phyloP scores from a whole-genome alignment of 169 alveolate species.

The Babesia gibsoni region DNA sequence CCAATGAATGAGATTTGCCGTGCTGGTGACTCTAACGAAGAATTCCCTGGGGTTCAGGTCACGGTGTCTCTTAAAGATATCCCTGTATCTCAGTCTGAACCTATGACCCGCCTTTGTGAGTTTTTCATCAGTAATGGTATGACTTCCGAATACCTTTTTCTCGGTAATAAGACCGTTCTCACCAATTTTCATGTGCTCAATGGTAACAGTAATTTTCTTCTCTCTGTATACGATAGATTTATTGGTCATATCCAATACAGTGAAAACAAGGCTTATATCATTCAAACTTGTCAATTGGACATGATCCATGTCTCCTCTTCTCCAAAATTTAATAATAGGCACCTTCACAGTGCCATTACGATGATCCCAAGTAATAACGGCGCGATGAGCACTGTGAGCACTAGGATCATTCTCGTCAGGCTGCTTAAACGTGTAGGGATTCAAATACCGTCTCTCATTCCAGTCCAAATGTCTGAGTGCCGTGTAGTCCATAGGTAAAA shows the following conservation, averaged over 20 bases:
- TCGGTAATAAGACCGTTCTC: neutral
- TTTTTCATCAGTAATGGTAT: too few species aligned
- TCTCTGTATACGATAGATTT: too few species aligned
- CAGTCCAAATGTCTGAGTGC: too few species aligned
- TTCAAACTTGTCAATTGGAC: neutral
- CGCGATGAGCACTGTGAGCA: neutral
- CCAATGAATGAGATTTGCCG: neutral
- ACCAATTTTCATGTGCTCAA: neutral
- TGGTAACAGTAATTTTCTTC: neutral
- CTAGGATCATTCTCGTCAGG: neutral
- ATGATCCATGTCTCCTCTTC: neutral
- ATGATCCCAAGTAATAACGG: too few species aligned
- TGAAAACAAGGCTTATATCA: conserved; percentile 2
- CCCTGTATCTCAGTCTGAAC: conserved; percentile 5
- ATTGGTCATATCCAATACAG: too few species aligned
- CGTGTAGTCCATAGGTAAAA: too few species aligned
- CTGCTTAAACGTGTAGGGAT: neutral
- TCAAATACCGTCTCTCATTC: too few species aligned
- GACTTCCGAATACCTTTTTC: neutral
- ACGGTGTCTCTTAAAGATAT: neutral
- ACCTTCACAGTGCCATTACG: neutral
- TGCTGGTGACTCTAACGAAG: neutral
- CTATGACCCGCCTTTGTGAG: conserved; percentile 1
- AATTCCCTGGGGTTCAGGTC: neutral
- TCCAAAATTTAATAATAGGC: conserved; percentile 5